Conservation (phyloP, 2,329 filamentous ascomycete genomes). For the Fusarium armeniacum region DNA sequence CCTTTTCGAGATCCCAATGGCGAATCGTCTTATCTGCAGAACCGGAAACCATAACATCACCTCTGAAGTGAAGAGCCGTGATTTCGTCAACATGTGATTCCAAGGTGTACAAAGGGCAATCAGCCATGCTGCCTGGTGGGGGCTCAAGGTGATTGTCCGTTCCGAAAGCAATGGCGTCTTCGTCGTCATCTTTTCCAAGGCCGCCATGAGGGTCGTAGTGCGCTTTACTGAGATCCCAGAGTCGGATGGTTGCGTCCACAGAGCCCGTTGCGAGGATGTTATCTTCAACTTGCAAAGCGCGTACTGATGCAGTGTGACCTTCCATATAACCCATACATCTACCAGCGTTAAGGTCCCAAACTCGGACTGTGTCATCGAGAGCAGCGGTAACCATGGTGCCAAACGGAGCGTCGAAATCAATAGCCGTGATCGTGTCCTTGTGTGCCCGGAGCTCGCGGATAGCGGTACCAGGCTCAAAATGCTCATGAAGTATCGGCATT, state of each 20-base stretch:
- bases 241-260: constrained; percentile 90
- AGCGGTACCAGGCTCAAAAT: constrained; percentile 88
- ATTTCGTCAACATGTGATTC: constrained; percentile 94
- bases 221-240: constrained; percentile 94
- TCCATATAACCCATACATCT: constrained; percentile 92
- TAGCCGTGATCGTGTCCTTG: constrained; percentile 85
- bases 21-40: constrained; percentile 97
- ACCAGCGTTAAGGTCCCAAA: constrained; percentile 96
- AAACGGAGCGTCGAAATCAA: constrained; percentile 98
- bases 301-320: constrained; percentile 93
- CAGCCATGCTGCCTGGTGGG: constrained; percentile 83
- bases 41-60: constrained; percentile 91
- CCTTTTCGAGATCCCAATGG: constrained; percentile 97
- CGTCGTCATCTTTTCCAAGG: constrained; percentile 72
- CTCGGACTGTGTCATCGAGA: constrained; percentile 91
- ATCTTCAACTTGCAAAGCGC: constrained; percentile 92
- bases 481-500: constrained; percentile 95
- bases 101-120: constrained; percentile 90
- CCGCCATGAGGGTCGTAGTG: constrained; percentile 81
- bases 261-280: constrained; percentile 96
- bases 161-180: constrained; percentile 79
- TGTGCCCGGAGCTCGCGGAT: constrained; percentile 93
- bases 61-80: constrained; percentile 91
- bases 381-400: constrained; percentile 94
- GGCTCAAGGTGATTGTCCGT: constrained; percentile 79